Evolutionary conservation across 2,329 filamentous ascomycete genomes (phyloP).

Genomic region (Nemania serpens): DNA sequence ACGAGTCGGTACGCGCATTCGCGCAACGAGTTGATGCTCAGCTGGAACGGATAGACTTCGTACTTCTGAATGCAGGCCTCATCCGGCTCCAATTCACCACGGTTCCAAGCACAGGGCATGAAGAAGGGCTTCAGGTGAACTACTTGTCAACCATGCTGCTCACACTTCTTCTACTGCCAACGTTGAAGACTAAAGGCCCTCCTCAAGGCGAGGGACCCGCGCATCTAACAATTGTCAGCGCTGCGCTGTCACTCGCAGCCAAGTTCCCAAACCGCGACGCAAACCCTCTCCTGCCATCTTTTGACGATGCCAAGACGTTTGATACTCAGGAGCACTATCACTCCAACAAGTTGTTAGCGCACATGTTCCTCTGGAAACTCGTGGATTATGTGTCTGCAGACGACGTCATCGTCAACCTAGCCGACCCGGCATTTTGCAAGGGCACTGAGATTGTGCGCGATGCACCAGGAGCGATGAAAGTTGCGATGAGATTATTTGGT

Average conservation of each 20-base stretch:
- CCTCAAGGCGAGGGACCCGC: constrained; percentile 4
- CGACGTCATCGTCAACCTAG: constrained; percentile 52
- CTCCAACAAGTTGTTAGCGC: constrained; percentile 39
- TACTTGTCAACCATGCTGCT: constrained; percentile 28
- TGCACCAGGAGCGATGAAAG: neutral
- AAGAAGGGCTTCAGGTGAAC: constrained; percentile 26
- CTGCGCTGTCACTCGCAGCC: constrained; percentile 10
- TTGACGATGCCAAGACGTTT: constrained; percentile 31
- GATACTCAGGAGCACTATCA: neutral
- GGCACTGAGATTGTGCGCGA: constrained; percentile 50
- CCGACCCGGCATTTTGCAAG: constrained; percentile 50
- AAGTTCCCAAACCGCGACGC: constrained; percentile 8
- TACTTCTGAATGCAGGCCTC: constrained; percentile 29
- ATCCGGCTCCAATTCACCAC: neutral
- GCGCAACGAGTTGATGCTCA: constrained; percentile 41
- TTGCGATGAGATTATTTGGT: constrained; percentile 15
- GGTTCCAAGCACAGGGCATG: constrained; percentile 23
- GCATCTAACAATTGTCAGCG: constrained; percentile 22
- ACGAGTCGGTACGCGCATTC: constrained; percentile 51
- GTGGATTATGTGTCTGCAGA: constrained; percentile 45
- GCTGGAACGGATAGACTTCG: constrained; percentile 25
- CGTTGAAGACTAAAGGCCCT: constrained; percentile 17
- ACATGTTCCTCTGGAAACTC: constrained; percentile 44
- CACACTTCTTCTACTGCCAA: constrained; percentile 21
- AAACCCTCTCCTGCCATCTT: constrained; percentile 5